Evolutionary conservation across 345 rosid species (phyloP).

Genomic region (Bruguiera sexangula): DNA sequence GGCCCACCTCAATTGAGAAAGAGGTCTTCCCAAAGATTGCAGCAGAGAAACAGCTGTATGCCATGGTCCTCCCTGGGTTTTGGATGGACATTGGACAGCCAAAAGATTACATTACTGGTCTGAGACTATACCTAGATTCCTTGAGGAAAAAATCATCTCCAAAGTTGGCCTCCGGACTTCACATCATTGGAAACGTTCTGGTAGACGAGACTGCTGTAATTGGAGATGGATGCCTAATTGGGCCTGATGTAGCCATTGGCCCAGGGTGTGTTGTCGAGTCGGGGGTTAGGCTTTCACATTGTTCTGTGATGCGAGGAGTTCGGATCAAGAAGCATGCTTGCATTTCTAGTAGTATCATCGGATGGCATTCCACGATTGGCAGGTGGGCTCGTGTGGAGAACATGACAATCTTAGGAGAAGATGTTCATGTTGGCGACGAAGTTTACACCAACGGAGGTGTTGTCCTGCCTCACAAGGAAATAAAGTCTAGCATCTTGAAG

Average conservation of each 20-base stretch:
- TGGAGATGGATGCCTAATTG: slow-evolving; percentile 95
- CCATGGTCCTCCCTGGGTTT: slow-evolving; percentile 93
- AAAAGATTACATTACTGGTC: slow-evolving; percentile 82
- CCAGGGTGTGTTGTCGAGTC: slow-evolving; percentile 89
- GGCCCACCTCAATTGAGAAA: slow-evolving; percentile 96
- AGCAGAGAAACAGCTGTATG: slow-evolving; percentile 69
- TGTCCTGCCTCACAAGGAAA: slow-evolving; percentile 94
- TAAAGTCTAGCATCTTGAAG: slow-evolving; percentile 90
- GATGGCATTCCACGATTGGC: slow-evolving; percentile 96
- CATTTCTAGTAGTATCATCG: slow-evolving; percentile 86
- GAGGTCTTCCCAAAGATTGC: slow-evolving; percentile 95
- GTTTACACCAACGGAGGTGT: slow-evolving; percentile 95
- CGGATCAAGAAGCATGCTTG: slow-evolving; percentile 93
- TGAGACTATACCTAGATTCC: slow-evolving; percentile 96
- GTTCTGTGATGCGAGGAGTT: slow-evolving; percentile 94
- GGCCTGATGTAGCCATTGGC: slow-evolving; percentile 93
- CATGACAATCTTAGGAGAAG: slow-evolving; percentile 96
- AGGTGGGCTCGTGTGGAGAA: slow-evolving; percentile 95
- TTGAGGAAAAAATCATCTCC: slow-evolving; percentile 61
- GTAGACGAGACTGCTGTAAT: slow-evolving; percentile 80
- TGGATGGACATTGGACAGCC: slow-evolving; percentile 99
- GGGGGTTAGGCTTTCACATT: slow-evolving; percentile 89
- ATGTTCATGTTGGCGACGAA: slow-evolving; percentile 90
- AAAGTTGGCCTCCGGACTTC: slow-evolving; percentile 53
- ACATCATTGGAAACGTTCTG: slow-evolving; percentile 78